Evolutionary conservation across 805 yeast species (phyloP).

Genomic region (Sporopachydermia lactativora): DNA sequence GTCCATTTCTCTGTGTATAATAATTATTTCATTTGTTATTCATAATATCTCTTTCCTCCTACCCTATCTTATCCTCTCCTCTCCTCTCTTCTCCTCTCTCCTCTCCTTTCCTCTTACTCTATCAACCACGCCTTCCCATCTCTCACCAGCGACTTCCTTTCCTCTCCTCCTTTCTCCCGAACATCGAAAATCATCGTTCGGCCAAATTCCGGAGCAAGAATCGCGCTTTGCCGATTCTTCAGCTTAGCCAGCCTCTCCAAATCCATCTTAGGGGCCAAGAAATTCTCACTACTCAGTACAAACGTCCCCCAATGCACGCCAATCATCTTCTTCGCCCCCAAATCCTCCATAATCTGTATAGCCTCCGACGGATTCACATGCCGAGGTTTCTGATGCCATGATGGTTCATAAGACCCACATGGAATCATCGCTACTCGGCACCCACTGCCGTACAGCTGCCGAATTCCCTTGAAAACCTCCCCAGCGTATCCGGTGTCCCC

Average conservation of each 20-base stretch:
- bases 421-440: slow-evolving; percentile 64
- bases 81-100: too few relatives aligned
- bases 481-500: slow-evolving; percentile 90
- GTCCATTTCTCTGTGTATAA: too few relatives aligned
- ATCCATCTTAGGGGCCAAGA: slow-evolving; percentile 62
- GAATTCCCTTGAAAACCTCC: slow-evolving; percentile 57
- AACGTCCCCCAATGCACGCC: slow-evolving; percentile 98
- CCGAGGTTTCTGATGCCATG: slow-evolving; percentile 86
- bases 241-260: slow-evolving; percentile 36
- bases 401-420: slow-evolving; percentile 90
- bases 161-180: slow-evolving; percentile 4
- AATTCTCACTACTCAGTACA: slow-evolving; percentile 76
- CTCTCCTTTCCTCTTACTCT: slow-evolving; percentile 12
- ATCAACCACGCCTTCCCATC: slow-evolving; percentile 20
- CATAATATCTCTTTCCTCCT: too few relatives aligned
- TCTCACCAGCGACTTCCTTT: slow-evolving; percentile 13
- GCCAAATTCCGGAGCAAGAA: slow-evolving; percentile 64
- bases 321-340: slow-evolving; percentile 46
- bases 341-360: slow-evolving; percentile 45
- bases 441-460: slow-evolving; percentile 43
- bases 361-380: slow-evolving; percentile 80
- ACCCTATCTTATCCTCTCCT: too few relatives aligned
- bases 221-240: slow-evolving; percentile 23
- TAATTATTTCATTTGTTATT: too few relatives aligned
- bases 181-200: slow-evolving; percentile 42